Conservation (phyloP, 164 flowering plant genomes). For the Chimonanthus salicifolius region DNA sequence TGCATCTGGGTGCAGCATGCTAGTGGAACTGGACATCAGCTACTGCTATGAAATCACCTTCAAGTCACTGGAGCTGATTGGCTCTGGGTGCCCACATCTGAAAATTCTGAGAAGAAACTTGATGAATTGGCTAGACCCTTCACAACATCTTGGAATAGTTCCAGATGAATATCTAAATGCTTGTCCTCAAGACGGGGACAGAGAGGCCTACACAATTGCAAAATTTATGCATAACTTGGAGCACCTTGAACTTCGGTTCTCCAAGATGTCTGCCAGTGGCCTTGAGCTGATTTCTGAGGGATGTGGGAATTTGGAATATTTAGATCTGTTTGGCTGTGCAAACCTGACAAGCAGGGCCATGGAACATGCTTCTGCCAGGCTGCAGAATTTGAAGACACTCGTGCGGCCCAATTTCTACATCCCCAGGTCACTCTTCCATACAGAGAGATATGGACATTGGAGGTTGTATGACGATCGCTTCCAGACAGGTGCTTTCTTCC, state of each 20-base stretch:
- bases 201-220: slow-evolving; percentile 65
- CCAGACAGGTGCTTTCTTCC: slow-evolving; percentile 71
- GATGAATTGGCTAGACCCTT: slow-evolving; percentile 77
- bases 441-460: slow-evolving; percentile 92
- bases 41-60: slow-evolving; percentile 76
- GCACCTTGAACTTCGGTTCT: slow-evolving; percentile 71
- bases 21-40: slow-evolving; percentile 74
- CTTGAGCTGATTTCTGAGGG: slow-evolving; percentile 53
- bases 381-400: slow-evolving; percentile 54
- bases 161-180: slow-evolving; percentile 69
- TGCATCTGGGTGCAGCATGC: slow-evolving; percentile 49
- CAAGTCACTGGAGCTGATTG: slow-evolving; percentile 53
- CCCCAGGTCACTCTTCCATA: slow-evolving; percentile 59
- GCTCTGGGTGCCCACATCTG: slow-evolving; percentile 55
- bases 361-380: slow-evolving; percentile 34
- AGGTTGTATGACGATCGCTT: slow-evolving; percentile 83
- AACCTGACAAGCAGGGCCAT: slow-evolving; percentile 70
- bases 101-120: slow-evolving; percentile 55
- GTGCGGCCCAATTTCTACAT: slow-evolving; percentile 70
- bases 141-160: slow-evolving; percentile 56
- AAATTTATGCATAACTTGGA: slow-evolving; percentile 57
- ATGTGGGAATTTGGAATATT: slow-evolving; percentile 47
- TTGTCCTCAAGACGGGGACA: slow-evolving; percentile 73
- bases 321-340: slow-evolving; percentile 79
- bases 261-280: slow-evolving; percentile 61